Base-by-base conservation (phyloP, 768 basidiomycete genomes). In the Phaeotremella fagi region DNA sequence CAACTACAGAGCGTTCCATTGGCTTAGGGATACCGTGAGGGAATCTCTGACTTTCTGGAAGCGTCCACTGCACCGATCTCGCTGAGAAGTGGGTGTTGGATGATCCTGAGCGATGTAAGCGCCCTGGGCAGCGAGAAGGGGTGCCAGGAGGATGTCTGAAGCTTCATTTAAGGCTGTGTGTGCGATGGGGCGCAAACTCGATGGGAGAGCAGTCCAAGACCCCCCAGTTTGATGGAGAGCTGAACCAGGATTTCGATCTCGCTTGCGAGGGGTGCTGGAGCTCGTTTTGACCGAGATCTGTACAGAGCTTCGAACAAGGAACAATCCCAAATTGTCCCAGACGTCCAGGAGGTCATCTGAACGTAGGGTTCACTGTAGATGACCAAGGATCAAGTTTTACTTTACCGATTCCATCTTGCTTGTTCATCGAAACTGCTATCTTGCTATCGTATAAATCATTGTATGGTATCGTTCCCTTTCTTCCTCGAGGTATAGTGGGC, bases 401-500 rank as follows among this genome's bases (percentile, higher is more conserved):
- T n/a, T n/a, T n/a, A n/a, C n/a, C n/a, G n/a, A n/a, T 79, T n/a
- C 73, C 77, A 50, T 83, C 82, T 27, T 78, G 75, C 36, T 80
- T 82, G 70, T 91, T 90, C 53, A 90, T 73, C 7, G 80, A 73
- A 36, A 89, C 87, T 4, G 84, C 84, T 23, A 90, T 76, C 27
- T 83, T 85, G 36, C 78, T 81, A 68, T 94, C 91, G 68, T 95
- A 94, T 27, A 95, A 78, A 35, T 78, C 79, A 71, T 99, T 94
- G 14, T 97, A n/a, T n/a, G 80, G 71, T 98, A 90, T 27, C 82
- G 81, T 75, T 99, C 95, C n/a, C 90, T 85, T 76, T 98, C 94
- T 79, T 99, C 95, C 76, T 97, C 92, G 9, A 98, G 80, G 78
- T 98, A 97, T 3, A 99, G 80, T 87, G 91, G 92, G 72, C 98